phyloP scores from a whole-genome alignment of 2,329 filamentous ascomycete genomes.

The Coniochaeta sp. region DNA sequence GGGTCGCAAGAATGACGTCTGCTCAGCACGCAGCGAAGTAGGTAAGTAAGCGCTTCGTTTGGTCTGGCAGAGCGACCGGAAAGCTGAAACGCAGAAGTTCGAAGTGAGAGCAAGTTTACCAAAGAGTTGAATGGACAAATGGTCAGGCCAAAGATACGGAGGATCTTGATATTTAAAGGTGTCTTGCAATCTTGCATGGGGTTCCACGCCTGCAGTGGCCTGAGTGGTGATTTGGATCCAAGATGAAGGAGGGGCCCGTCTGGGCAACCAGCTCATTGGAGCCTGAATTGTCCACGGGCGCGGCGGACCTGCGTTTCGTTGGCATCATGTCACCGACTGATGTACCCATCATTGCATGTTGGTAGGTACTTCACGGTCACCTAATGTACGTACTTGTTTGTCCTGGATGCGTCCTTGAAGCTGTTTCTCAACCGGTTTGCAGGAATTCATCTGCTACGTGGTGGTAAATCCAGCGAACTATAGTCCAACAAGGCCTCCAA shows the following conservation, averaged over 20 bases:
- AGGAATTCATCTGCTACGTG: too few species aligned
- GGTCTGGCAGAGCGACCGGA: neutral
- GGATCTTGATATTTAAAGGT: neutral
- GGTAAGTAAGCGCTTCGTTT: neutral
- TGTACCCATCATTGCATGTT: too few species aligned
- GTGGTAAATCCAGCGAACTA: too few species aligned
- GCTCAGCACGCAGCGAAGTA: neutral
- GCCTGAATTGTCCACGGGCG: neutral
- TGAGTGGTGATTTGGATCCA: neutral
- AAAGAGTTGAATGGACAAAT: neutral
- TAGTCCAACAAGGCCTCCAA: too few species aligned
- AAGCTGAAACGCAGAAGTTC: neutral
- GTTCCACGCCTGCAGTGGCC: neutral
- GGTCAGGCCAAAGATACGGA: neutral
- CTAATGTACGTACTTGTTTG: too few species aligned
- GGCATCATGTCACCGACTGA: neutral
- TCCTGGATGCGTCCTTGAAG: too few species aligned
- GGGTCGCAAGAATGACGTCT: neutral
- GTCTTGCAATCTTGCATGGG: neutral
- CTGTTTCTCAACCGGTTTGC: too few species aligned
- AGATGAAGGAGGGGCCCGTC: neutral
- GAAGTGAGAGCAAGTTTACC: neutral
- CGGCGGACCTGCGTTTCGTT: neutral
- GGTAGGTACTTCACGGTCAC: too few species aligned
- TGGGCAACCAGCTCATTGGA: neutral